Evolutionary conservation across 2,329 filamentous ascomycete species (phyloP), one percentile per base, ranked within the genome.

Genomic region (Ophiocordyceps camponoti-rufipedis): DNA sequence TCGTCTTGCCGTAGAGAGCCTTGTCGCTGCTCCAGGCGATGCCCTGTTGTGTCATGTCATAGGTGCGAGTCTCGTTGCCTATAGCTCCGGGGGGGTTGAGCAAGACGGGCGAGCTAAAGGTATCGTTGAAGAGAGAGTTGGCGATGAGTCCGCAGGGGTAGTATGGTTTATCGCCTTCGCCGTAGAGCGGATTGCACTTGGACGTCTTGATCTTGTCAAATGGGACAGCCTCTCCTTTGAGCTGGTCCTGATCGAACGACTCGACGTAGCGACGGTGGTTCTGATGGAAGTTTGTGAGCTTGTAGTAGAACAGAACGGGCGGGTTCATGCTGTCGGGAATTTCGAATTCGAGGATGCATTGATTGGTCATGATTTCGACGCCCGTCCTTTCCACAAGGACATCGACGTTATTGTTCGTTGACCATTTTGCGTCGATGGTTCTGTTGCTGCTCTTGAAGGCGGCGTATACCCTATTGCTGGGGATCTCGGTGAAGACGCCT

Each of bases 71-170:
- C 35, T 61, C 52, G 50, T 58, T 56, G 43, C 54, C 59, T 44
- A 46, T 50, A 23, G 45, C 48, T 41, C 50, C 47, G 32, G 52
- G 58, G 0, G 69, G 61, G 50, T 80, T 80, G 43, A 81, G 62
- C 9, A 77, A 66, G 1, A 74, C 62, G 0, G 88, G 84, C 44
- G 65, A 75, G 43, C 64, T 67, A 58, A 93, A 91, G 5, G 83
- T 87, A 60, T 98, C 91, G 61, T 98, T 98, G 73, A 98, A 98
- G 50, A 91, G 65, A 23, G 91, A 96, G 62, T 98, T 98, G 49
- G 91, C 89, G 53, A 96, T 94, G 49, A 98, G 69, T 19, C 91
- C 91, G 60, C 91, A 98, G 1, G 91, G 91, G 56, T 94, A 98
- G 60, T 89, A 91, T 1, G 87, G 77, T 59, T 79, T 80, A n/a